Conservation (phyloP, 176 grass and related monocot species). For the Raddia guianensis region DNA sequence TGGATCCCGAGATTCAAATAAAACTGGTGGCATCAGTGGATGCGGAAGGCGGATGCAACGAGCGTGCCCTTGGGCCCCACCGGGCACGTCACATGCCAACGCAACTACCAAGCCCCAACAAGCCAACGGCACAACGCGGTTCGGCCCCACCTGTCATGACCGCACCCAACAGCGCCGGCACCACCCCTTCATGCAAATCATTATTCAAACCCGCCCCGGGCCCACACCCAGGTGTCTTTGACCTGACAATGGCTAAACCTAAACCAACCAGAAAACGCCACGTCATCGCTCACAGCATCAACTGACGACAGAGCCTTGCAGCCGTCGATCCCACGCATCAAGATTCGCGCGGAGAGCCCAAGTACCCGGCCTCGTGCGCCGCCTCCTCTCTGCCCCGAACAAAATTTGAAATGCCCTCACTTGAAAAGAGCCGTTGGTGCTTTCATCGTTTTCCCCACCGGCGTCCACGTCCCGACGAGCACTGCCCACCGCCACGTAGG, state of each 20-base stretch:
- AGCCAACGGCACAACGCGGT: constrained; percentile 11
- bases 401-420: constrained; percentile 37
- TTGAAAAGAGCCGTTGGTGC: constrained; percentile 49
- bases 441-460: constrained; percentile 36
- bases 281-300: neutral
- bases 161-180: neutral
- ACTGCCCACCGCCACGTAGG: neutral
- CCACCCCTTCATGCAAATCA: neutral
- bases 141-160: constrained; percentile 28
- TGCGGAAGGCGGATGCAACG: constrained; percentile 11
- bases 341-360: neutral
- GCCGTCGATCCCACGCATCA: constrained; percentile 8
- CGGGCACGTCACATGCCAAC: neutral
- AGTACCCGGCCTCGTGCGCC: neutral
- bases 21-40: constrained; percentile 24
- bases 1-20: constrained; percentile 36
- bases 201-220: constrained; percentile 11
- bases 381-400: neutral
- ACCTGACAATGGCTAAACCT: neutral
- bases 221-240: constrained; percentile 30
- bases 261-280: neutral
- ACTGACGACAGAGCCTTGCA: neutral
- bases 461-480: neutral
- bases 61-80: neutral
- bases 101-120: constrained; percentile 25